phyloP scores from a whole-genome alignment of 768 basidiomycete genomes.

The Suillus bovinus region DNA sequence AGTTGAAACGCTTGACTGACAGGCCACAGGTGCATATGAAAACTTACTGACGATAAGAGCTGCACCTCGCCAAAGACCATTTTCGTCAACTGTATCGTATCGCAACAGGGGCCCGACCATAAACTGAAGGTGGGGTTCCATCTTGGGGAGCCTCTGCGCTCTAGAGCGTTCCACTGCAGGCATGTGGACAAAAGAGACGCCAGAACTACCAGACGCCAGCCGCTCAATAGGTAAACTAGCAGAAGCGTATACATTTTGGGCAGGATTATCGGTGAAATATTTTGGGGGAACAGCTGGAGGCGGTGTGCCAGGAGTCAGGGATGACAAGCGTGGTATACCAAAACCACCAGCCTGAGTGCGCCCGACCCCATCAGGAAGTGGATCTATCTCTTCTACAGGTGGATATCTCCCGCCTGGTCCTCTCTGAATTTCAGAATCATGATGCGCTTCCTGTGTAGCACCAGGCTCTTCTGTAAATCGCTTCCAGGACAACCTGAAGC shows the following conservation, averaged over 20 bases:
- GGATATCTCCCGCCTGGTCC: conserved; percentile 51
- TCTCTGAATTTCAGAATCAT: conserved; percentile 34
- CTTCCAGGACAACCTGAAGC: background rate
- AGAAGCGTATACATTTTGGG: conserved; percentile 8
- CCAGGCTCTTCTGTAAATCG: background rate
- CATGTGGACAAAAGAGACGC: conserved; percentile 45
- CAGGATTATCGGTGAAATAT: conserved; percentile 27
- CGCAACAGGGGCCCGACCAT: conserved; percentile 92
- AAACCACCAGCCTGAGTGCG: conserved; percentile 56
- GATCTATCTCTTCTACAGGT: conserved; percentile 58
- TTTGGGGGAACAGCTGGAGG: conserved; percentile 53
- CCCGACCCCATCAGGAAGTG: conserved; percentile 52
- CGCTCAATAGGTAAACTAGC: conserved; percentile 3
- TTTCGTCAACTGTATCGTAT: conserved; percentile 83
- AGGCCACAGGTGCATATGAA: background rate
- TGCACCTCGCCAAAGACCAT: conserved; percentile 84
- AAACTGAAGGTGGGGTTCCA: conserved; percentile 82
- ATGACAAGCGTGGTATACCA: conserved; percentile 31
- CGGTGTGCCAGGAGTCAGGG: conserved; percentile 41
- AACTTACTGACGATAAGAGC: conserved; percentile 85
- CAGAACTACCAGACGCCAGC: conserved; percentile 23
- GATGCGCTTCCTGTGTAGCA: conserved; percentile 30
- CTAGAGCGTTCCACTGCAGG: conserved; percentile 67
- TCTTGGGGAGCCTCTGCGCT: conserved; percentile 55
- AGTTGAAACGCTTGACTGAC: background rate